Evolutionary conservation across 2,329 filamentous ascomycete species (phyloP).

Genomic region (Aspergillus hortae): DNA sequence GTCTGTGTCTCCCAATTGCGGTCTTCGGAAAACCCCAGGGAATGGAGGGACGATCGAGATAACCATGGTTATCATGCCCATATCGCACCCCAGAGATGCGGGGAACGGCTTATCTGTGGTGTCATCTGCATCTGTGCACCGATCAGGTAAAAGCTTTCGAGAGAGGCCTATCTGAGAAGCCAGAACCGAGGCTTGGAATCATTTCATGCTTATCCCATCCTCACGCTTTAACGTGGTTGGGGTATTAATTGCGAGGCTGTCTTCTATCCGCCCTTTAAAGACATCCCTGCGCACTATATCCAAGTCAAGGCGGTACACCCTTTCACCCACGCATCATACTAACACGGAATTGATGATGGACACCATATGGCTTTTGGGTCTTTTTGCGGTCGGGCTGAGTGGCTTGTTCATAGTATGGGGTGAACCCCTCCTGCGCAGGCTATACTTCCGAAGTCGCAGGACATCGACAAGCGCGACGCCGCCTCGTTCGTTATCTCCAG

Average conservation of each 20-base stretch:
- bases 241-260: too few species aligned
- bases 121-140: constrained; percentile 21
- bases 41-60: too few species aligned
- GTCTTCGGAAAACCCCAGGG: too few species aligned
- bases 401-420: constrained; percentile 26
- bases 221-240: too few species aligned
- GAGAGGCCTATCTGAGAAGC: neutral
- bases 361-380: constrained; percentile 21
- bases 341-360: constrained; percentile 2
- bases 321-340: neutral
- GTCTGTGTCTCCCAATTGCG: too few species aligned
- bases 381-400: constrained; percentile 19
- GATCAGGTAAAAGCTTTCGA: constrained; percentile 16
- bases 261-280: too few species aligned
- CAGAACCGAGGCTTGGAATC: neutral
- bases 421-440: constrained; percentile 36
- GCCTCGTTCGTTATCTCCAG: constrained; percentile 51
- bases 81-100: neutral
- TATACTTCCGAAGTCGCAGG: constrained; percentile 39
- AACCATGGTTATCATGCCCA: too few species aligned
- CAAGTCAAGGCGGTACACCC: too few species aligned
- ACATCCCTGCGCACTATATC: too few species aligned
- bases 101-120: constrained; percentile 1
- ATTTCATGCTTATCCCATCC: neutral
- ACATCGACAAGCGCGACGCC: constrained; percentile 51